phyloP scores from a whole-genome alignment of 2,329 filamentous ascomycete species.

The Alternaria atra region DNA sequence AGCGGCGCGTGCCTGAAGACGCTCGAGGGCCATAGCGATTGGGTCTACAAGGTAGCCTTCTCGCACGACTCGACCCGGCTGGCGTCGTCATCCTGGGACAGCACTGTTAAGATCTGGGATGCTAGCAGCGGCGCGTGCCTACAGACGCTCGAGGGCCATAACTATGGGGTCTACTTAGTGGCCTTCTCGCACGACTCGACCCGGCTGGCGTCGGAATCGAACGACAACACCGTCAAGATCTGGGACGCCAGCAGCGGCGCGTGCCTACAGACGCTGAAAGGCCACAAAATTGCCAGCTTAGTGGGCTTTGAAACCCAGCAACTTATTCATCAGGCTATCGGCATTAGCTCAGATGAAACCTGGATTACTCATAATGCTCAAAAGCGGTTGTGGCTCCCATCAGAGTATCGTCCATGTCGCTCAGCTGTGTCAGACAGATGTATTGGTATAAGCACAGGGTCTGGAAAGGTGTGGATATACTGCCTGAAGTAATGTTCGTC shows the following conservation, averaged over 20 bases:
- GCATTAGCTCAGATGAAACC: not conserved
- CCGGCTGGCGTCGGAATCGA: no score
- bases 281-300: not conserved
- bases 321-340: not conserved
- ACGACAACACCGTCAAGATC: not conserved
- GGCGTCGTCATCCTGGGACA: no score
- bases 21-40: slow-evolving; percentile 10
- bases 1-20: no score
- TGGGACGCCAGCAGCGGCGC: no score
- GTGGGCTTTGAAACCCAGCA: not conserved
- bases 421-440: not conserved
- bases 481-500: not conserved
- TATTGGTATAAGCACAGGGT: not conserved
- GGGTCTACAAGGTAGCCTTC: slow-evolving; percentile 19
- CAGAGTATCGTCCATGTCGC: not conserved
- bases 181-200: no score
- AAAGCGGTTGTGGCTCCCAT: not conserved
- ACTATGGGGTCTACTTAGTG: no score
- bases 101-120: no score
- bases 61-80: slow-evolving; percentile 16
- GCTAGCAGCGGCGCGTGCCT: no score
- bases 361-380: not conserved
- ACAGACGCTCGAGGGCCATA: no score
- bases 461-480: not conserved
- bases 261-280: no score